phyloP scores from a whole-genome alignment of 768 basidiomycete genomes.

The Chalciporus chontae region DNA sequence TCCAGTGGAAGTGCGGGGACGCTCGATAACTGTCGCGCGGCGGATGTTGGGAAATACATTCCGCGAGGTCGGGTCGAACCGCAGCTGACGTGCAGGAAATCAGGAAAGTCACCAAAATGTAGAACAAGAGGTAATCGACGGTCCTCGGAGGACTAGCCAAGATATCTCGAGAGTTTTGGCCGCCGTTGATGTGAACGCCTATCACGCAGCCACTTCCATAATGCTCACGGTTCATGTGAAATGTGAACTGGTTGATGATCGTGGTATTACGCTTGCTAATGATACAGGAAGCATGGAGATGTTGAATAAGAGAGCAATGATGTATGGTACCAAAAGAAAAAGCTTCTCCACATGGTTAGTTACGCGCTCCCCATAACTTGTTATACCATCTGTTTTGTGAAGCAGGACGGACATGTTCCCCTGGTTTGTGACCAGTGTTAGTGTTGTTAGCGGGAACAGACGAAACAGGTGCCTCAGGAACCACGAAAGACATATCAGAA shows the following conservation, averaged over 20 bases:
- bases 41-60: slow-evolving; percentile 87
- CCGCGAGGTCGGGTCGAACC: background rate
- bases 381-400: slow-evolving; percentile 24
- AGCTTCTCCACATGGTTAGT: slow-evolving; percentile 4
- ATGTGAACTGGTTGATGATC: slow-evolving; percentile 3
- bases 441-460: slow-evolving; percentile 11
- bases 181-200: slow-evolving; percentile 9
- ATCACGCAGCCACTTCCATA: background rate
- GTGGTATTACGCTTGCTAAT: slow-evolving; percentile 29
- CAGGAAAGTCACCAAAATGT: background rate
- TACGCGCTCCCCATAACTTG: slow-evolving; percentile 23
- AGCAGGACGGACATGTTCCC: slow-evolving; percentile 1
- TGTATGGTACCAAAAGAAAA: slow-evolving; percentile 16
- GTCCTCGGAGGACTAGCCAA: background rate
- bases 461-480: slow-evolving; percentile 18
- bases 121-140: too few species aligned
- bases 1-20: slow-evolving; percentile 69
- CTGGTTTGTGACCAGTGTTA: slow-evolving; percentile 15
- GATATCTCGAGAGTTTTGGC: slow-evolving; percentile 1
- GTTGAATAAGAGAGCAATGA: slow-evolving; percentile 9
- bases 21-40: slow-evolving; percentile 69
- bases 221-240: slow-evolving; percentile 8
- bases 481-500: slow-evolving; percentile 29
- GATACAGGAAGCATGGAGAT: slow-evolving; percentile 29
- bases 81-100: background rate